These are phyloP conservation scores for Kodamaea hsintzibuensis DNA, from an alignment of 805 yeast genomes.

Conservation along the genomic window DNA sequence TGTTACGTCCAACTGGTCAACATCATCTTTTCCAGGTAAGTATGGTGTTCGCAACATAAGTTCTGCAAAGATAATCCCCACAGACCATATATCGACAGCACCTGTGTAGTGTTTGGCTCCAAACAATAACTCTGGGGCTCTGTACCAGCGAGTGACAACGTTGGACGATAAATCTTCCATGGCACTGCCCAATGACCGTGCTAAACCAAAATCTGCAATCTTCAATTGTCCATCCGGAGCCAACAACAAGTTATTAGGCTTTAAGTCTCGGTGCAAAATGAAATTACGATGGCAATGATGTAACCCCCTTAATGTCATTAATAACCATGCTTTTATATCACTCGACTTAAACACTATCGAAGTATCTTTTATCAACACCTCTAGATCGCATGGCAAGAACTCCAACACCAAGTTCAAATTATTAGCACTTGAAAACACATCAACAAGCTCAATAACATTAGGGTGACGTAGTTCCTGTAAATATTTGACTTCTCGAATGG, in stretches of 20 bases:
- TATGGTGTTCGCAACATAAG: conserved; percentile 94
- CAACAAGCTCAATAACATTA: conserved; percentile 84
- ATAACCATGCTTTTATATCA: conserved; percentile 89
- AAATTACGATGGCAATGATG: conserved; percentile 94
- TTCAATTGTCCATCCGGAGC: conserved; percentile 88
- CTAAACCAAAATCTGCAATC: conserved; percentile 97
- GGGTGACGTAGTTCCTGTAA: conserved; percentile 73
- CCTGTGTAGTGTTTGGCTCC: conserved; percentile 47
- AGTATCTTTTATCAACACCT: conserved; percentile 81
- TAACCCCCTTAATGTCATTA: conserved; percentile 92
- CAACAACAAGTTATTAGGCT: conserved; percentile 85
- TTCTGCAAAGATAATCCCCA: conserved; percentile 82
- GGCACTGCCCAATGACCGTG: conserved; percentile 75
- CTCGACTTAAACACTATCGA: conserved; percentile 75
- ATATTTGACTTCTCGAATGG: conserved; percentile 89
- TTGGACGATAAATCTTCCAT: conserved; percentile 81
- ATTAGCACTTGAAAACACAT: conserved; percentile 71
- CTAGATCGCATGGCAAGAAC: conserved; percentile 89
- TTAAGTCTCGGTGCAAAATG: conserved; percentile 88
- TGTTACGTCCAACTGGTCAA: conserved; percentile 89
- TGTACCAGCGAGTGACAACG: conserved; percentile 97
- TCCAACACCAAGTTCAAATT: conserved; percentile 87
- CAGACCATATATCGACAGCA: conserved; percentile 47
- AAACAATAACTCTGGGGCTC: conserved; percentile 66
- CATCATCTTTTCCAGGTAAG: conserved; percentile 87